These are phyloP conservation scores for Xylaria sp. DNA, from an alignment of 2,329 filamentous ascomycete species.

Conservation along the genomic window DNA sequence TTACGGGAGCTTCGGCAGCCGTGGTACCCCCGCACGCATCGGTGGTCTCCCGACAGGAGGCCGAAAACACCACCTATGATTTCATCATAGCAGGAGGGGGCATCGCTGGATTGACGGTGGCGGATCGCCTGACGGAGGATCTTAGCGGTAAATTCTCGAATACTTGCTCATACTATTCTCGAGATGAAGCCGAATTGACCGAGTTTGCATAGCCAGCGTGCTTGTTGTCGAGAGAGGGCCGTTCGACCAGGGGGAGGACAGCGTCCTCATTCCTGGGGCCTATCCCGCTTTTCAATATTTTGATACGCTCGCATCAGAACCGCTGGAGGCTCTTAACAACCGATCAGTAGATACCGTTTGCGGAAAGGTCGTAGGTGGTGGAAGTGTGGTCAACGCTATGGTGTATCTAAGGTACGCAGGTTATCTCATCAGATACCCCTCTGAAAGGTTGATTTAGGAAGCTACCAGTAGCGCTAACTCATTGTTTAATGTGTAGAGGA, in stretches of 20 bases:
- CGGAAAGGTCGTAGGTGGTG: slow-evolving; percentile 52
- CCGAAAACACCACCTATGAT: slow-evolving; percentile 29
- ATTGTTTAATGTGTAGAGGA: slow-evolving; percentile 33
- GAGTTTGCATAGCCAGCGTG: slow-evolving; percentile 30
- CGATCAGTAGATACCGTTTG: slow-evolving; percentile 39
- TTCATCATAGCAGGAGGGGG: slow-evolving; percentile 41
- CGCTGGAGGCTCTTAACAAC: slow-evolving; percentile 43
- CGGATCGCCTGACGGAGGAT: slow-evolving; percentile 39
- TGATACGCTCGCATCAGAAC: slow-evolving; percentile 19
- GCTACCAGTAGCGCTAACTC: background rate
- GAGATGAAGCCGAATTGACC: slow-evolving; percentile 14
- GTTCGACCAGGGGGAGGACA: slow-evolving; percentile 31
- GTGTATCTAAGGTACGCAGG: slow-evolving; percentile 47
- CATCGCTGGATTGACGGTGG: slow-evolving; percentile 37
- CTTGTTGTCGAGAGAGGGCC: slow-evolving; percentile 39
- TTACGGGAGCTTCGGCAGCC: background rate
- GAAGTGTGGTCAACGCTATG: slow-evolving; percentile 53
- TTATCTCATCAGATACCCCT: slow-evolving; percentile 6
- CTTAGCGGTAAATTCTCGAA: slow-evolving; percentile 15
- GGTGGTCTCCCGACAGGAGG: slow-evolving; percentile 19
- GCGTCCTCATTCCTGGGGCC: slow-evolving; percentile 33
- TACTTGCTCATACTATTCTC: slow-evolving; percentile 5
- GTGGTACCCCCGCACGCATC: slow-evolving; percentile 18
- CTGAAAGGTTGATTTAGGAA: background rate
- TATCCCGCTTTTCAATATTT: slow-evolving; percentile 34